Conservation (phyloP, 305 asterid genomes). For the Solanum chacoense region DNA sequence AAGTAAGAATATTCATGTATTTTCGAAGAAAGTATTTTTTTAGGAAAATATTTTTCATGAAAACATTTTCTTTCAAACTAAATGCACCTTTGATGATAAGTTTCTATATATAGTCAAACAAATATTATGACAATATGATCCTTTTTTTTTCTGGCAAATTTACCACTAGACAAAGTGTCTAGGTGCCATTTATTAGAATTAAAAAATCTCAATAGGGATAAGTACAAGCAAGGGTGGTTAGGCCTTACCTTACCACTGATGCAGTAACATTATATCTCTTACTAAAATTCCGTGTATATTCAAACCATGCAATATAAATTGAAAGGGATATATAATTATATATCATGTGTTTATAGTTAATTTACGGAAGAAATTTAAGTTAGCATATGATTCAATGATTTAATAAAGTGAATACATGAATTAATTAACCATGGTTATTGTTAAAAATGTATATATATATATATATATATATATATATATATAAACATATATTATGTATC, state of each 20-base stretch:
- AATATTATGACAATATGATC: not conserved
- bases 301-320: not conserved
- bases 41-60: not conserved
- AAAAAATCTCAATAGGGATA: not conserved
- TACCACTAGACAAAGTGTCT: too few species aligned
- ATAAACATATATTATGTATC: too few species aligned
- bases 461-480: too few species aligned
- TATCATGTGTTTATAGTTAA: not conserved
- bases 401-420: not conserved
- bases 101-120: not conserved
- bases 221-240: rapidly evolving
- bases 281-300: not conserved
- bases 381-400: not conserved
- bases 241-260: not conserved
- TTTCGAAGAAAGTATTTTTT: not conserved
- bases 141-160: too few species aligned
- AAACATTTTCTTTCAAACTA: not conserved
- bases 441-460: not conserved
- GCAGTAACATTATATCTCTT: not conserved
- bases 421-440: not conserved
- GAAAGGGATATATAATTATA: not conserved
- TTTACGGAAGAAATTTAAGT: too few species aligned
- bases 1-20: not conserved
- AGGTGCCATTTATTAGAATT: too few species aligned
- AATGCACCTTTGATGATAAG: not conserved